Conservation (phyloP, 768 basidiomycete genomes). For the Mycena albidolilacea region DNA sequence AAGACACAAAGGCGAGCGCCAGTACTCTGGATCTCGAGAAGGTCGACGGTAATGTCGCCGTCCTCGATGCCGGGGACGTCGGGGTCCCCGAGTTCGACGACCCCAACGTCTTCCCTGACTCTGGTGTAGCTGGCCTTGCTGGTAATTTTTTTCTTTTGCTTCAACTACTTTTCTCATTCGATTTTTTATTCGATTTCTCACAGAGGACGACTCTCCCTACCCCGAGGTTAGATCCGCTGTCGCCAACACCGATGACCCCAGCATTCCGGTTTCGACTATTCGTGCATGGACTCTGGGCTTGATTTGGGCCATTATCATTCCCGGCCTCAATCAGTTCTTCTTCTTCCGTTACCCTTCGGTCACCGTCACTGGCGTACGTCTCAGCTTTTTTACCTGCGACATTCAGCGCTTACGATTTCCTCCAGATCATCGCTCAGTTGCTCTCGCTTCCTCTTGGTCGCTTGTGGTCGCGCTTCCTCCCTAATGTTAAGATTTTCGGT, state of each 20-base stretch:
- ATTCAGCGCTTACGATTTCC: conserved; percentile 8
- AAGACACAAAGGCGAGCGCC: conserved; percentile 25
- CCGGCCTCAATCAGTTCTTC: conserved; percentile 70
- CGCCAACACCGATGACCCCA: conserved; percentile 68
- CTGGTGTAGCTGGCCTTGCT: conserved; percentile 40
- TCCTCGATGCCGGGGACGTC: conserved; percentile 28
- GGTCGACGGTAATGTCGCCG: conserved; percentile 15
- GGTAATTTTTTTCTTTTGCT: conserved; percentile 30
- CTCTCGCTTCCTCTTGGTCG: conserved; percentile 80
- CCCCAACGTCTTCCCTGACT: conserved; percentile 48
- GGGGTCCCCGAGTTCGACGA: conserved; percentile 47
- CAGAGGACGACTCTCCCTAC: conserved; percentile 69
- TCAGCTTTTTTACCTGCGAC: not conserved
- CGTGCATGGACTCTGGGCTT: conserved; percentile 72
- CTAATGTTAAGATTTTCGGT: conserved; percentile 71
- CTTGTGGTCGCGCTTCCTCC: conserved; percentile 67
- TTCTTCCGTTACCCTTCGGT: conserved; percentile 71
- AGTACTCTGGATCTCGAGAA: conserved; percentile 39
- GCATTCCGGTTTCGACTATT: conserved; percentile 62
- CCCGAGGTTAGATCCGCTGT: conserved; percentile 71
- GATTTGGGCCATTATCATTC: conserved; percentile 62
- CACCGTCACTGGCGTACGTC: conserved; percentile 53
- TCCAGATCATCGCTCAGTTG: conserved; percentile 76
- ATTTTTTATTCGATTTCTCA: not conserved
- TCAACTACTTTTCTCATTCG: not conserved